A percentile compares a stretch with the other conserved stretches of the same genome.
phyloP scores from a whole-genome alignment of 805 yeast genomes.

The Myxozyma vanderwaltii region DNA sequence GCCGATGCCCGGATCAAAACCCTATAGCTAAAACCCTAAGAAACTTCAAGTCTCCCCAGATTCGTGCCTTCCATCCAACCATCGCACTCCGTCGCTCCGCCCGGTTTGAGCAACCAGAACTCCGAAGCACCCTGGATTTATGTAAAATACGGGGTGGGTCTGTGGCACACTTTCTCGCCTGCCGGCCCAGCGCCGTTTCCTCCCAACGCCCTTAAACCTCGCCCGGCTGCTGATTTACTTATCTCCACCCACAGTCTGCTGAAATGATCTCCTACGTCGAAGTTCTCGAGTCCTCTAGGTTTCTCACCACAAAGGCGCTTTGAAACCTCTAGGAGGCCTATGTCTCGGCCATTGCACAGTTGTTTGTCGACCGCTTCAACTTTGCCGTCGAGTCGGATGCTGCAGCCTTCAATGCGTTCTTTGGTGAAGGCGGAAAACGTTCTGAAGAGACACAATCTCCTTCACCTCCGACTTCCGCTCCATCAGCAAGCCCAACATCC shows the following conservation, averaged over 20 bases:
- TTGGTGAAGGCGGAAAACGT: constrained; percentile 24
- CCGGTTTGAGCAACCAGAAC: no score
- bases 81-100: no score
- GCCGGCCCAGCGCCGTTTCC: no score
- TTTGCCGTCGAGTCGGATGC: constrained; percentile 26
- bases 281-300: constrained; percentile 13
- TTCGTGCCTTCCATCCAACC: no score
- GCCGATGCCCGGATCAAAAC: no score
- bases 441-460: constrained; percentile 36
- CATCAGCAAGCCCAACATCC: constrained; percentile 32
- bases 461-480: constrained; percentile 36
- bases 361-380: constrained; percentile 23
- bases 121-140: no score
- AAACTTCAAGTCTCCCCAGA: no score
- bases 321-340: constrained; percentile 5
- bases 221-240: neutral
- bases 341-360: constrained; percentile 11
- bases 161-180: no score
- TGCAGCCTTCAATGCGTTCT: constrained; percentile 23
- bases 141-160: no score
- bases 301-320: constrained; percentile 1
- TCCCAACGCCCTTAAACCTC: no score
- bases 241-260: neutral
- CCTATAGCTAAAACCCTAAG: no score
- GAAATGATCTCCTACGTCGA: constrained; percentile 22